Percentiles rank a stretch among this genome's conserved stretches.
phyloP scores from a whole-genome alignment of 257 asterid genomes.

The Schizonepeta tenuifolia region DNA sequence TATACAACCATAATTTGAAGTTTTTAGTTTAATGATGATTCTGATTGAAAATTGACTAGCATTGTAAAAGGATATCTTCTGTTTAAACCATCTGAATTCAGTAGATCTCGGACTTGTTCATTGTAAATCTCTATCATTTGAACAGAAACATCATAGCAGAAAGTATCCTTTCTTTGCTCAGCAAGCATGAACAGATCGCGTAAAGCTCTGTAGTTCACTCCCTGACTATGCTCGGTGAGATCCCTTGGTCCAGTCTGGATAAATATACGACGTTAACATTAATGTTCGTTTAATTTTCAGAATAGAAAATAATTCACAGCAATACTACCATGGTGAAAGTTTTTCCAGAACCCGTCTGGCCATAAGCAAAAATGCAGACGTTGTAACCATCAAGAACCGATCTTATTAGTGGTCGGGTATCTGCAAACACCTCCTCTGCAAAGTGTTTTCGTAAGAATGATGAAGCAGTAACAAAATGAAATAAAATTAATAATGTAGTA shows the following conservation, averaged over 20 bases:
- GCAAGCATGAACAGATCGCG: conserved; percentile 80
- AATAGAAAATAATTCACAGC: not conserved
- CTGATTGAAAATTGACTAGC: conserved; percentile 1
- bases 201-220: conserved; percentile 91
- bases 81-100: conserved; percentile 70
- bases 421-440: conserved; percentile 88
- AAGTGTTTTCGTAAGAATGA: not conserved
- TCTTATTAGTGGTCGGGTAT: conserved; percentile 81
- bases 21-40: not conserved
- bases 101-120: conserved; percentile 94
- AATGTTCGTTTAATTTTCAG: conserved; percentile 19
- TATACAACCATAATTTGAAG: not conserved
- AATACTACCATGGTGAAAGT: conserved; percentile 82
- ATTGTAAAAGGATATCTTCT: conserved; percentile 82
- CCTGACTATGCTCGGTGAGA: conserved; percentile 72
- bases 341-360: conserved; percentile 97
- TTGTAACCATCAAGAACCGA: conserved; percentile 97
- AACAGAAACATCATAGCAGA: conserved; percentile 77
- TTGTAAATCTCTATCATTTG: conserved; percentile 97
- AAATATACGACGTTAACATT: conserved; percentile 26
- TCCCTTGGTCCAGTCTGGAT: conserved; percentile 88
- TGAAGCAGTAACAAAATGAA: not conserved
- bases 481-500: conserved; percentile 4
- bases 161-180: conserved; percentile 74
- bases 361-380: conserved; percentile 93